Evolutionary conservation across 2,329 filamentous ascomycete genomes (phyloP).

Genomic region (Ophiostoma sp.): DNA sequence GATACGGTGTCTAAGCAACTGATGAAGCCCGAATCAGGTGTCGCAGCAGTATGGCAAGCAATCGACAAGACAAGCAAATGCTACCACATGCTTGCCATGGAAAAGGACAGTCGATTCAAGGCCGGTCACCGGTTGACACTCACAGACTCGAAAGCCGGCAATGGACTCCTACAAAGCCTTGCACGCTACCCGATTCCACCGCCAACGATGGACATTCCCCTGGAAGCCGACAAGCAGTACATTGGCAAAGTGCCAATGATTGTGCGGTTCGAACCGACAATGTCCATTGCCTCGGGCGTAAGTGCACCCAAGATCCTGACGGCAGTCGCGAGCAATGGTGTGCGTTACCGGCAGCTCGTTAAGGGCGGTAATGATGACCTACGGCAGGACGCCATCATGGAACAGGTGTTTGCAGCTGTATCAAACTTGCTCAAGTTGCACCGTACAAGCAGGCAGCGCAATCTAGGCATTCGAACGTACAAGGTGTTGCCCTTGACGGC

Average conservation of each 20-base stretch:
- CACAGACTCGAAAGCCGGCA: slow-evolving; percentile 56
- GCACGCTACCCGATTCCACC: slow-evolving; percentile 70
- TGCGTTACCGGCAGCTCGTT: slow-evolving; percentile 80
- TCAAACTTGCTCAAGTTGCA: slow-evolving; percentile 84
- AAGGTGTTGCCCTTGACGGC: slow-evolving; percentile 88
- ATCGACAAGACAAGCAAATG: slow-evolving; percentile 68
- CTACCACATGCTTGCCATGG: slow-evolving; percentile 60
- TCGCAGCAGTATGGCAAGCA: slow-evolving; percentile 58
- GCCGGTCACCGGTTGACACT: slow-evolving; percentile 56
- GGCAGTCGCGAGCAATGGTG: slow-evolving; percentile 69
- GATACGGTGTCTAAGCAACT: slow-evolving; percentile 61
- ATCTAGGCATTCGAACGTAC: slow-evolving; percentile 89
- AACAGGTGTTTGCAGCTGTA: slow-evolving; percentile 96
- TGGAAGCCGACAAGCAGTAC: slow-evolving; percentile 71
- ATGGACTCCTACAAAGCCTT: slow-evolving; percentile 58
- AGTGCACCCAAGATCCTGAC: slow-evolving; percentile 93
- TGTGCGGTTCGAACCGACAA: slow-evolving; percentile 63
- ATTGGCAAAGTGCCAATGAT: slow-evolving; percentile 64
- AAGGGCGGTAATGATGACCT: slow-evolving; percentile 96
- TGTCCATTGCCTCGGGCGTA: slow-evolving; percentile 82
- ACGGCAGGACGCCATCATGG: slow-evolving; percentile 97
- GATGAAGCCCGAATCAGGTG: slow-evolving; percentile 44
- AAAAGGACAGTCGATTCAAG: slow-evolving; percentile 62
- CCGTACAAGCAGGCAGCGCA: slow-evolving; percentile 78
- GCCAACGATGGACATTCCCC: slow-evolving; percentile 77